Percentiles rank a stretch among this genome's conserved stretches.
phyloP scores from a whole-genome alignment of 306 rosid genomes.

The Cucumis sativus region DNA sequence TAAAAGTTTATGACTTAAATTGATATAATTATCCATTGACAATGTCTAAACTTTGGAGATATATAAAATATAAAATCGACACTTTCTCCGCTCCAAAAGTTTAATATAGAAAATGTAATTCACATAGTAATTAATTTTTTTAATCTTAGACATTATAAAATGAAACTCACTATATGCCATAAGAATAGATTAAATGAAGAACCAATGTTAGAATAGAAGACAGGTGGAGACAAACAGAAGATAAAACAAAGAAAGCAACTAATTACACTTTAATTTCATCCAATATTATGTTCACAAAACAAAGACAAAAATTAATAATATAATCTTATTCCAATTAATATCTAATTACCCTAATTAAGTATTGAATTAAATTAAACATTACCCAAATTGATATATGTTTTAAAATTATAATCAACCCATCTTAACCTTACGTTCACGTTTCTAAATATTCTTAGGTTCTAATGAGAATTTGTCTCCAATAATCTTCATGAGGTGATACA shows the following conservation, averaged over 20 bases:
- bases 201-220: not conserved
- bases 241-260: conserved; percentile 3
- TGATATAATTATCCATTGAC: too few relatives aligned
- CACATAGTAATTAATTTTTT: too few relatives aligned
- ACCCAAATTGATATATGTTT: not conserved
- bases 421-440: not conserved
- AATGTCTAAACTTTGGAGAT: too few relatives aligned
- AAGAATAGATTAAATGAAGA: not conserved
- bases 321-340: not conserved
- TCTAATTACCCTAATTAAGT: not conserved
- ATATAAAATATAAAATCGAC: too few relatives aligned
- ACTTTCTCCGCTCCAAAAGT: too few relatives aligned
- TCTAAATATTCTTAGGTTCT: not conserved
- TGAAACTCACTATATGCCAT: not conserved
- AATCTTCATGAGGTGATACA: not conserved
- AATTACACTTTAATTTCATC: not conserved
- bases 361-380: not conserved
- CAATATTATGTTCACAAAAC: not conserved
- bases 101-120: too few relatives aligned
- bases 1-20: too few relatives aligned
- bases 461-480: not conserved
- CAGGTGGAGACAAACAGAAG: not conserved
- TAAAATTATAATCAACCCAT: not conserved
- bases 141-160: not conserved
- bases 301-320: not conserved